Conservation (phyloP, 1,139 yeast species). For the Kurtzmaniella quercitrusa region DNA sequence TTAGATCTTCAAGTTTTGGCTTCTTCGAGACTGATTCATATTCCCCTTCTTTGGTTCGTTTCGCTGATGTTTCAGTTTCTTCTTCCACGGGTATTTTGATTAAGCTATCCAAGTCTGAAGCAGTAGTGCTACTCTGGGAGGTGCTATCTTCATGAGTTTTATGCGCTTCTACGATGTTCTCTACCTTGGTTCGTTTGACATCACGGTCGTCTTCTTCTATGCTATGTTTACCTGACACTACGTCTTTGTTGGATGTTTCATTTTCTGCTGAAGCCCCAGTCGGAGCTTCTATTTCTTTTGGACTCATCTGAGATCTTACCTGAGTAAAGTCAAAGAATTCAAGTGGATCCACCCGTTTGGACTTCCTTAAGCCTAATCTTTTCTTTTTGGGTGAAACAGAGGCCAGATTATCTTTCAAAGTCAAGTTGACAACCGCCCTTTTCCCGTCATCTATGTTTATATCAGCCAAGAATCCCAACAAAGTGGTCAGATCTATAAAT, state of each 20-base stretch:
- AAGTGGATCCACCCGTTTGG: conserved; percentile 6
- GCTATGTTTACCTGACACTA: background rate
- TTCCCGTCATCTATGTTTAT: background rate
- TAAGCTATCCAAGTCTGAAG: too few relatives aligned
- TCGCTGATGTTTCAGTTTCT: background rate
- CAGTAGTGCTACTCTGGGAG: too few relatives aligned
- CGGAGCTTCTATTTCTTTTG: too few relatives aligned
- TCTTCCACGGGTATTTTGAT: too few relatives aligned
- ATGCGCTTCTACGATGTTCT: background rate
- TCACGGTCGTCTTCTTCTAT: background rate
- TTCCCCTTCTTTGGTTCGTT: background rate
- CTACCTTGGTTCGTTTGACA: background rate
- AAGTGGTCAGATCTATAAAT: background rate
- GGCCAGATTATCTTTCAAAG: background rate
- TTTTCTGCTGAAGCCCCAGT: background rate
- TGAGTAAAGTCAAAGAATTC: conserved; percentile 7
- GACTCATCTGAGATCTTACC: background rate
- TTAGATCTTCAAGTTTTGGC: background rate
- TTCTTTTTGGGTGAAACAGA: conserved; percentile 6
- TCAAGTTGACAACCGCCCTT: background rate
- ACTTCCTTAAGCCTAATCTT: conserved; percentile 4
- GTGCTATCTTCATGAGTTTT: background rate
- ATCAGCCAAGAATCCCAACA: background rate
- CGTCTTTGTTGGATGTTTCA: background rate
- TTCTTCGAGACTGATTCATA: background rate